Base-by-base conservation (phyloP, 257 asterid genomes). In the Salvia rosmarinus region DNA sequence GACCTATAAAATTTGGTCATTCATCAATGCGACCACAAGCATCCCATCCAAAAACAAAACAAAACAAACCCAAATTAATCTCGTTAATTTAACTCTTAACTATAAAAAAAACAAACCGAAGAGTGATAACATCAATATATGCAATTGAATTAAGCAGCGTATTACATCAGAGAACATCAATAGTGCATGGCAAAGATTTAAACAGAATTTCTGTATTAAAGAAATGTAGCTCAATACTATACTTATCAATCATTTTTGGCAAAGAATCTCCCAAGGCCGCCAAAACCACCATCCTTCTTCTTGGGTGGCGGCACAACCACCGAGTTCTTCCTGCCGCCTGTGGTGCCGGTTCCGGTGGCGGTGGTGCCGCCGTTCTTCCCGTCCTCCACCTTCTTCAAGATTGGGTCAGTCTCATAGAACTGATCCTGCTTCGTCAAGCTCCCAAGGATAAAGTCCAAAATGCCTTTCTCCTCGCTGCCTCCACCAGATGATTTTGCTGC, bases 391-490 rank as follows among this genome's bases (percentile, higher is more conserved):
- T 83, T 88, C 77, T 80, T 76, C 89, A 92, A 76, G 78, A 92
- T 80, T 8, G 98, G 98, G 63, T 92, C 96, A 43, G 90, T 87
- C 81, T 92, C 98, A 71, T 87, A 83, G 63, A 92, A 76, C 82
- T 92, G 98, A 13, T 92, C 98, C 73, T 82, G 67, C 82, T 92
- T 92, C 20, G 75, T 39, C 14, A 92, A 47, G 2, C 71, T 81
- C 7, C 95, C 97, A 2, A 88, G 71, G 14, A 92, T 76, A 71
- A 85, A 92, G 69, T 90, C 98, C 59, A 84, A 43, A 9, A 86
- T n/a, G n/a, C 96, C 80, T 78, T 92, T 90, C 85, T 88, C 97
- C 80, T 85, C 85, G n/a, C 75, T 70, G 69, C 83, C 43, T 66
- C 87, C 89, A 2, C 88, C 89, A 0, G 95, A 69, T 46, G 89